Evolutionary conservation across 2,329 filamentous ascomycete genomes (phyloP).

Genomic region (Celoporthe dispersa): DNA sequence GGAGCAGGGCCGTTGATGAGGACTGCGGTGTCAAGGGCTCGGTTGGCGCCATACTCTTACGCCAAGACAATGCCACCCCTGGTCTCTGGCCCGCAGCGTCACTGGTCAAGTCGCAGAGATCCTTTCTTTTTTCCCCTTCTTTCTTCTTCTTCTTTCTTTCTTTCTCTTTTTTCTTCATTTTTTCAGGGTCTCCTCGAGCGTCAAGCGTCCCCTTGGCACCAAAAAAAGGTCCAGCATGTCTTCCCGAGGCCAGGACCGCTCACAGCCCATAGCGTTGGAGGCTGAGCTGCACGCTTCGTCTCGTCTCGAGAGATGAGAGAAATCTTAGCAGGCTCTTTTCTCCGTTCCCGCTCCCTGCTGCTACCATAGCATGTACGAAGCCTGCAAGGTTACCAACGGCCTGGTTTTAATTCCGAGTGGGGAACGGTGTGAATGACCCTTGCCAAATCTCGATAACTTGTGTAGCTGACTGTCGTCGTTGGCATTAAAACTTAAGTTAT

Average conservation of each 20-base stretch:
- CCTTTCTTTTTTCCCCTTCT: no score
- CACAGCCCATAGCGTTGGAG: slow-evolving; percentile 7
- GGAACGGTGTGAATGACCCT: slow-evolving; percentile 10
- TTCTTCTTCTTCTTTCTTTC: no score
- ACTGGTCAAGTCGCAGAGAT: not conserved
- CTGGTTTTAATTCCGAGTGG: slow-evolving; percentile 2
- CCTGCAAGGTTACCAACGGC: not conserved
- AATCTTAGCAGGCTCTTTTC: not conserved
- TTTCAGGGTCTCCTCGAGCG: not conserved
- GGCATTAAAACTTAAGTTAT: slow-evolving; percentile 4
- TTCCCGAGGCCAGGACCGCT: not conserved
- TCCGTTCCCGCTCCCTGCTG: not conserved
- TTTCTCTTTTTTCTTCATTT: no score
- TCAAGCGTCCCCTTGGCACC: not conserved
- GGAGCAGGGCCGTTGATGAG: not conserved
- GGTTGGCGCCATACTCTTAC: slow-evolving; percentile 7
- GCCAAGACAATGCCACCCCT: not conserved
- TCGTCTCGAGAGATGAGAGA: slow-evolving; percentile 10
- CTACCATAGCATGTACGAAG: not conserved
- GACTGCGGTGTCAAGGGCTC: not conserved
- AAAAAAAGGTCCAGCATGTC: not conserved
- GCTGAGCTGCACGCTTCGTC: slow-evolving; percentile 16
- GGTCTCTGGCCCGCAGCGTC: not conserved
- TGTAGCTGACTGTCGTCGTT: not conserved
- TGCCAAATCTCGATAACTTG: slow-evolving; percentile 15